These are phyloP conservation scores for Nothophaeocryptopus gaeumannii DNA, from an alignment of 2,329 filamentous ascomycete genomes.

Conservation along the genomic window DNA sequence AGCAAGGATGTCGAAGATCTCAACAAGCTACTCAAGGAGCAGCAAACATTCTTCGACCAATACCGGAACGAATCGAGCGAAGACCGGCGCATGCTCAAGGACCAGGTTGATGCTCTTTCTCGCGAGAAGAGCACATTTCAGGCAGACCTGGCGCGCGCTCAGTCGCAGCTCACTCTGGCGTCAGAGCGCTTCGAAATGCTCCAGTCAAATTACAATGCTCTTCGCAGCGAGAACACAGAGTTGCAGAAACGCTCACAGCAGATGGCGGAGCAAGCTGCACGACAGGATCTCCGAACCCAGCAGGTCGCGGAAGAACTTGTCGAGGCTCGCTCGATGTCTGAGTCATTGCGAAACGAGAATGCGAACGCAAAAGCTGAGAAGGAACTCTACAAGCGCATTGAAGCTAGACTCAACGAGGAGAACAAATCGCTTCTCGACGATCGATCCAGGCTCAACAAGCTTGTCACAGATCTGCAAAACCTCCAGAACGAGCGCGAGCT, in stretches of 20 bases:
- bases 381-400: conserved; percentile 89
- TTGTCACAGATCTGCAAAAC: conserved; percentile 80
- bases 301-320: conserved; percentile 91
- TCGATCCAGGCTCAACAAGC: conserved; percentile 74
- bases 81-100: conserved; percentile 76
- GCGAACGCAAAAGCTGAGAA: conserved; percentile 94
- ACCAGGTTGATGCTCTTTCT: conserved; percentile 78
- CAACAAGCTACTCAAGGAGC: conserved; percentile 74
- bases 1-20: conserved; percentile 65
- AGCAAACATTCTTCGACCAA: conserved; percentile 85
- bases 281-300: conserved; percentile 84
- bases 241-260: conserved; percentile 77
- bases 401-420: conserved; percentile 81
- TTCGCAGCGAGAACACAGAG: conserved; percentile 81
- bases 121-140: conserved; percentile 79
- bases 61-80: conserved; percentile 82
- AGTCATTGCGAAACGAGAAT: conserved; percentile 85
- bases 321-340: conserved; percentile 74
- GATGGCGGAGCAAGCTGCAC: conserved; percentile 78
- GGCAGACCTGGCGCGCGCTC: conserved; percentile 73
- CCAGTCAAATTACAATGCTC: conserved; percentile 77
- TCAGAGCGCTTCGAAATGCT: conserved; percentile 85
- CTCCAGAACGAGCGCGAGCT: conserved; percentile 90
- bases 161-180: conserved; percentile 77
- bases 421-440: conserved; percentile 83